phyloP scores from a whole-genome alignment of 371 early-diverging fungal species.

The Apophysomyces trapeziformis region DNA sequence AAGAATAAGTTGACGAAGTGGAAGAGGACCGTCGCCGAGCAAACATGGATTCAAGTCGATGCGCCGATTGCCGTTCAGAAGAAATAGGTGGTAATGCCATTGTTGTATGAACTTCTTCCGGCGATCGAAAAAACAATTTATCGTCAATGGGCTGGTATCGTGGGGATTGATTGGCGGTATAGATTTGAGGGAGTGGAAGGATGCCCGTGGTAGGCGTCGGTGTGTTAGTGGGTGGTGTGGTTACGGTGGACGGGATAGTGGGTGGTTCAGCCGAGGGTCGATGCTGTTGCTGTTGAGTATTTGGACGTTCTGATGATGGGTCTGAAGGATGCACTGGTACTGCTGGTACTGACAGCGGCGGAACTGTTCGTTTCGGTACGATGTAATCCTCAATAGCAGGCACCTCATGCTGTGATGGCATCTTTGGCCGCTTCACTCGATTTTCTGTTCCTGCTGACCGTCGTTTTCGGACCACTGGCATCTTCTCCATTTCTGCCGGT shows the following conservation, averaged over 20 bases:
- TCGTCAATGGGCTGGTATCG: constrained; percentile 5
- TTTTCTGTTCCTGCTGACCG: constrained; percentile 7
- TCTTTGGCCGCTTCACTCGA: constrained; percentile 6
- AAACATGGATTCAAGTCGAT: constrained; percentile 7
- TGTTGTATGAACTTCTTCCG: constrained; percentile 17
- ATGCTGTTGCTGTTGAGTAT: too few species aligned
- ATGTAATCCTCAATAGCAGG: constrained; percentile 30
- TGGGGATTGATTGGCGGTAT: constrained; percentile 12
- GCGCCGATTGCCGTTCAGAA: constrained; percentile 1
- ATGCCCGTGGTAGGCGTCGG: constrained; percentile 3
- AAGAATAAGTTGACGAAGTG: constrained; percentile 10
- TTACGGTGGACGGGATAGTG: constrained; percentile 10
- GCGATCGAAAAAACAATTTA: neutral
- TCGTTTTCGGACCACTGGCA: constrained; percentile 2
- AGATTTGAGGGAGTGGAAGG: neutral
- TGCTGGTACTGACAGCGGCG: constrained; percentile 1
- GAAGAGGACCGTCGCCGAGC: constrained; percentile 6
- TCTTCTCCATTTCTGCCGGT: constrained; percentile 2
- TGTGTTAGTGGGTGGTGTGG: neutral
- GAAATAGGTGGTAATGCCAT: constrained; percentile 21
- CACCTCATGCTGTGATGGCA: constrained; percentile 6
- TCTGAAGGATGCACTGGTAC: neutral
- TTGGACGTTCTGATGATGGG: neutral
- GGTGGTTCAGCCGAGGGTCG: constrained; percentile 10
- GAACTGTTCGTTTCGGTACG: constrained; percentile 17